These are phyloP conservation scores for Talaromyces sp. DNA, from an alignment of 2,329 filamentous ascomycete genomes.

Conservation along the genomic window DNA sequence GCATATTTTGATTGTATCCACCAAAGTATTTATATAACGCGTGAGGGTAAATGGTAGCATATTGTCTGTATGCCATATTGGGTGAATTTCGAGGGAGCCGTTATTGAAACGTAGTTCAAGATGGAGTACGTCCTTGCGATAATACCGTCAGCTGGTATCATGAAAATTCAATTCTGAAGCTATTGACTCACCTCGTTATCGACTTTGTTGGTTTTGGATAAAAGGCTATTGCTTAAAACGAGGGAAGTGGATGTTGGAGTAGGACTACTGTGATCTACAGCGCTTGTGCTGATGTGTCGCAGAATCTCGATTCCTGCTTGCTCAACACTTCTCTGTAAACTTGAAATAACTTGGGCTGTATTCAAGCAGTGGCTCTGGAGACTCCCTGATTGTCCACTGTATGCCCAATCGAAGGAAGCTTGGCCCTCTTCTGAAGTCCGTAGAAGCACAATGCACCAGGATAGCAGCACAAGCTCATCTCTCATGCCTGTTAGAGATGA, in stretches of 20 bases:
- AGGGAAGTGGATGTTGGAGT: not conserved
- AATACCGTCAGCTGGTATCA: not conserved
- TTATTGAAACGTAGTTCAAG: conserved; percentile 1
- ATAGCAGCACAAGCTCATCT: conserved; percentile 42
- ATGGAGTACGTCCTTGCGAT: conserved; percentile 3
- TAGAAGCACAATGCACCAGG: conserved; percentile 47
- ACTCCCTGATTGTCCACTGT: conserved; percentile 20
- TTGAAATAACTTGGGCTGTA: not conserved
- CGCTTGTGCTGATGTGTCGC: not conserved
- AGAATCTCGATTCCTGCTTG: not conserved
- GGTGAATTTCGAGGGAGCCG: conserved; percentile 29
- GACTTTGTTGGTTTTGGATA: not conserved
- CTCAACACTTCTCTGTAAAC: not conserved
- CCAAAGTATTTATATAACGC: conserved; percentile 43
- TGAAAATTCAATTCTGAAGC: not conserved
- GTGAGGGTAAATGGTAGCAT: conserved; percentile 45
- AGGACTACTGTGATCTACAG: no score
- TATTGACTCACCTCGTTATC: not conserved
- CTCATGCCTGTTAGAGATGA: conserved; percentile 34
- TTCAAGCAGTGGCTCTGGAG: not conserved
- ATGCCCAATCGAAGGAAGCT: conserved; percentile 41
- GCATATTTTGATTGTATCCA: conserved; percentile 40
- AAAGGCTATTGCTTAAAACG: not conserved
- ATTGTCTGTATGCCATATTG: conserved; percentile 42
- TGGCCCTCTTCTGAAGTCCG: conserved; percentile 41